These are phyloP conservation scores for Claviceps sp. DNA, from an alignment of 2,329 filamentous ascomycete species.

Conservation along the genomic window DNA sequence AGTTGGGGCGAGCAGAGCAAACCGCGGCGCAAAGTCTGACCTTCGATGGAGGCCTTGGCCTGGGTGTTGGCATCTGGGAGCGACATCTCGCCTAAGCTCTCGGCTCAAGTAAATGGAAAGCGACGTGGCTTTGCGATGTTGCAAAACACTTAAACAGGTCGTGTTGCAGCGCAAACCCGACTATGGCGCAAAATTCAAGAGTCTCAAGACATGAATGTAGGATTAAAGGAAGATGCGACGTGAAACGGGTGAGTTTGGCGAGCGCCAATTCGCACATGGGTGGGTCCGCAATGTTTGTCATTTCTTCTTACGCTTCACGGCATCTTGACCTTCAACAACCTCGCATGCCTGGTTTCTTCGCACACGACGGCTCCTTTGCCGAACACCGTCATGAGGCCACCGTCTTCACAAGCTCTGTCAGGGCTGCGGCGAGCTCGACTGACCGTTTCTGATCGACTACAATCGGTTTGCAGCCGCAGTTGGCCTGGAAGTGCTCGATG, in stretches of 20 bases:
- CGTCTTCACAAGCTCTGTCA: conserved; percentile 14
- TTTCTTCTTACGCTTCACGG: neutral
- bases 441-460: conserved; percentile 7
- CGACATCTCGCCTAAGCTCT: conserved; percentile 16
- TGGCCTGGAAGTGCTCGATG: conserved; percentile 15
- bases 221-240: no score
- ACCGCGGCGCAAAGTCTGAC: conserved; percentile 14
- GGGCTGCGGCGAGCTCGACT: conserved; percentile 12
- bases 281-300: neutral
- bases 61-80: conserved; percentile 28
- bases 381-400: conserved; percentile 15
- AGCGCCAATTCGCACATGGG: neutral
- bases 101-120: neutral
- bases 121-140: neutral
- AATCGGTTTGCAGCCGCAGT: conserved; percentile 18
- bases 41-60: conserved; percentile 33
- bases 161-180: neutral
- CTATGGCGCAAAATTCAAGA: neutral
- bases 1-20: neutral
- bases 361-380: neutral
- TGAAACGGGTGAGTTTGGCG: neutral
- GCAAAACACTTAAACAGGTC: neutral
- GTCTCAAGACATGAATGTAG: no score
- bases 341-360: no score
- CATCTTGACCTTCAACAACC: neutral